Evolutionary conservation across 2,329 filamentous ascomycete species (phyloP).

Genomic region (Colletotrichum sp.): DNA sequence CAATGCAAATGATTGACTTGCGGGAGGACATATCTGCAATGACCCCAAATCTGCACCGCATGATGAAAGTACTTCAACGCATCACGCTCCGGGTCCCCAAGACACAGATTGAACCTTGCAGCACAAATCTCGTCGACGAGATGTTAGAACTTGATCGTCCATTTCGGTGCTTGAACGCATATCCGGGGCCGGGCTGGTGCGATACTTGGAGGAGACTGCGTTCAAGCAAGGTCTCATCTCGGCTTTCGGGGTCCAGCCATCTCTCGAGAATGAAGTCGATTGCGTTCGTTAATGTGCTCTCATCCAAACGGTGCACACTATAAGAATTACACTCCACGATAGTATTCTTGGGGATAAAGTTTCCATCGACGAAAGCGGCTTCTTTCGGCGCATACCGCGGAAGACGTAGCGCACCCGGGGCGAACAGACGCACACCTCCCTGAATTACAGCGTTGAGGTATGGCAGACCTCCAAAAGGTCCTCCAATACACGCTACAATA

Average conservation of each 20-base stretch:
- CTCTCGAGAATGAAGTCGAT: not conserved
- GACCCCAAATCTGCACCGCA: no score
- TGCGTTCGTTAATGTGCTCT: not conserved
- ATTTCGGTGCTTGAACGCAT: not conserved
- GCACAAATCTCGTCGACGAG: not conserved
- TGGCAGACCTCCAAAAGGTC: not conserved
- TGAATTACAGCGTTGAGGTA: not conserved
- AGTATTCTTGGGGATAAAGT: not conserved
- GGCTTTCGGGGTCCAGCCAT: not conserved
- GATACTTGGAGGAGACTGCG: not conserved
- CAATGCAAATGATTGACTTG: no score
- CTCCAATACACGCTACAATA: not conserved
- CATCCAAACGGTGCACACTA: not conserved
- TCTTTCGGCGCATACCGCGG: not conserved
- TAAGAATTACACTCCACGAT: not conserved
- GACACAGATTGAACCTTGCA: not conserved
- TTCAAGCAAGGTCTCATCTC: not conserved
- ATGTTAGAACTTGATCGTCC: not conserved
- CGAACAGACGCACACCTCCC: not conserved
- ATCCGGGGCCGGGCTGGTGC: not conserved
- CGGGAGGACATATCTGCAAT: no score
- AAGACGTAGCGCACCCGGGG: not conserved
- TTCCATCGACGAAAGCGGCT: not conserved
- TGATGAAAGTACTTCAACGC: no score
- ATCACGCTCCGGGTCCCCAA: not conserved